Base-by-base conservation (phyloP, 2,329 filamentous ascomycete genomes). In the Macrophomina phaseolina region DNA sequence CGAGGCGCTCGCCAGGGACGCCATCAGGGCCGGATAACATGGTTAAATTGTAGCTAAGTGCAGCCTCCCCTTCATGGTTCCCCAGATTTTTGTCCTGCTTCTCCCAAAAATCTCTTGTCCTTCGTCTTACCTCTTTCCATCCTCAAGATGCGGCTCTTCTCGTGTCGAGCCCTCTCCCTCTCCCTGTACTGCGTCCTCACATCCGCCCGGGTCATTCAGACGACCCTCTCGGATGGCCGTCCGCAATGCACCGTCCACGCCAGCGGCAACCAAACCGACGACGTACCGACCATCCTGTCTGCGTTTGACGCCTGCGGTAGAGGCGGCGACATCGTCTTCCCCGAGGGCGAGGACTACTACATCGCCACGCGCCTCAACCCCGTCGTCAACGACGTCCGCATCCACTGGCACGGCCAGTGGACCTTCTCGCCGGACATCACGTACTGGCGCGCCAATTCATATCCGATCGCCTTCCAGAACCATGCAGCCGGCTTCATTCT, bases 381-480 rank as follows among this genome's bases (percentile, higher is more conserved):
- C 0, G 72, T 83, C 2, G 70, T 87, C 14, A 76, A 82, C 52
- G 80, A 86, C 70, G 82, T 86, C n/a, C 65, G 67, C 18, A 82
- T 87, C 64, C 80, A 86, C 66, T 87, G 85, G 85, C 77, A 75
- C 30, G 85, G 85, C 1, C 75, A 79, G 55, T 87, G 84, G 84
- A 80, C 78, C 51, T 80, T 84, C 68, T 84, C 83, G 1, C 78
- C 82, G 55, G 77, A 87, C 71, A 74, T 86, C n/a, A 72, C 74
- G 18, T 86, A 86, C 73, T 87, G 85, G 85, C 79, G 85, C 61
- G 80, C 82, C 53, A 83, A 86, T 68, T 81, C 82, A 0, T 87
- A 86, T 68, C 81, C 78, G 7, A 79, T 87, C 40, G 74, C 76
- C 4, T 87, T 87, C 69, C 85, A 87, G 70, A 87, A 87, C 70